Percentiles rank a stretch among this genome's conserved stretches.
Evolutionary conservation across 139 green algal species (phyloP).

Genomic region (Diplosphaera chodatii): DNA sequence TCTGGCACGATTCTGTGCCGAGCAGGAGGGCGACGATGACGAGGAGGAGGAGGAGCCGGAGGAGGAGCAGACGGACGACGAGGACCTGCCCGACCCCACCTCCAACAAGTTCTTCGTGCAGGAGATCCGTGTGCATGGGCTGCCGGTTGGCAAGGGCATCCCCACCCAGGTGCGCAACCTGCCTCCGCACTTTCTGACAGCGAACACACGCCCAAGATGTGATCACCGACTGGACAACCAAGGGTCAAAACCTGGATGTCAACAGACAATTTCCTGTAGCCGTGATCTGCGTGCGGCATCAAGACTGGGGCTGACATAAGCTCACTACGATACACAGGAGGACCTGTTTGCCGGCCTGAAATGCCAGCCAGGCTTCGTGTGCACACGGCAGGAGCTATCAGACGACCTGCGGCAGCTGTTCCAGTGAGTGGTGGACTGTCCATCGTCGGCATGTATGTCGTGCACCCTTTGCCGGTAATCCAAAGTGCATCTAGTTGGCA

Average conservation of each 20-base stretch:
- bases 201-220: too few species aligned
- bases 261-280: too few species aligned
- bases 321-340: conserved; percentile 30
- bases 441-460: background rate
- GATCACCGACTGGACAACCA: too few species aligned
- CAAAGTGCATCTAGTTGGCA: too few species aligned
- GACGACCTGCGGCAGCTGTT: conserved; percentile 45
- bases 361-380: conserved; percentile 42
- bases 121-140: conserved; percentile 32
- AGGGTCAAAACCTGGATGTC: too few species aligned
- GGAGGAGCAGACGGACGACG: conserved; percentile 17
- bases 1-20: too few species aligned
- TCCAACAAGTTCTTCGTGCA: conserved; percentile 33
- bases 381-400: conserved; percentile 27
- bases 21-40: background rate
- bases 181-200: too few species aligned
- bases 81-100: background rate
- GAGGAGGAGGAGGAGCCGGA: conserved; percentile 30
- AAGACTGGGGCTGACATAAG: too few species aligned
- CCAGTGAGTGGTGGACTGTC: conserved; percentile 7
- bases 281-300: too few species aligned
- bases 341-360: conserved; percentile 56
- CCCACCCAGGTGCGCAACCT: conserved; percentile 29
- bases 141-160: conserved; percentile 47
- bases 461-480: background rate